A percentile compares a stretch with the other conserved stretches of the same genome.
Conservation (phyloP, 2,329 filamentous ascomycete genomes). For the Fusarium oligoseptatum region DNA sequence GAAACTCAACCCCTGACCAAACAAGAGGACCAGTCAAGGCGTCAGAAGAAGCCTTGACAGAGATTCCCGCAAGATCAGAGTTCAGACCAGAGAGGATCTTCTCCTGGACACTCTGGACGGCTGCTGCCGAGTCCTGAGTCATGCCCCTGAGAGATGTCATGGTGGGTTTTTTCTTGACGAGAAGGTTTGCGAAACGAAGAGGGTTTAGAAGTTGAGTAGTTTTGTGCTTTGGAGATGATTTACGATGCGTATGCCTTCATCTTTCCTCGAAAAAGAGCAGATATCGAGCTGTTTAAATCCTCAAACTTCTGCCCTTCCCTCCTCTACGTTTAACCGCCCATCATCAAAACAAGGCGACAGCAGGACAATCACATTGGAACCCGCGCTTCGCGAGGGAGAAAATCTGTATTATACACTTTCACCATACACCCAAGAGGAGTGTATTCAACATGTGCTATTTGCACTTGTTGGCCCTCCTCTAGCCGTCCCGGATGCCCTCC, state of each 20-base stretch:
- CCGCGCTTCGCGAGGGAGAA: slow-evolving; percentile 9
- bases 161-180: neutral
- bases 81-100: slow-evolving; percentile 19
- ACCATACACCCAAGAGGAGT: slow-evolving; percentile 7
- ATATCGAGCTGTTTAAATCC: slow-evolving; percentile 23
- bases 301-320: slow-evolving; percentile 10
- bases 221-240: neutral
- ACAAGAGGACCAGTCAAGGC: slow-evolving; percentile 39
- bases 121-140: slow-evolving; percentile 20
- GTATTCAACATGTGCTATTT: neutral
- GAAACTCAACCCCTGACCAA: slow-evolving; percentile 44
- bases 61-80: slow-evolving; percentile 22
- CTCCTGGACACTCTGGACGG: slow-evolving; percentile 8
- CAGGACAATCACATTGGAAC: slow-evolving; percentile 15
- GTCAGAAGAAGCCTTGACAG: slow-evolving; percentile 16
- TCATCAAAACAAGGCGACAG: slow-evolving; percentile 3
- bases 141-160: slow-evolving; percentile 25
- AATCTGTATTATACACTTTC: neutral
- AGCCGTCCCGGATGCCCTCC: slow-evolving; percentile 23
- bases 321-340: slow-evolving; percentile 3
- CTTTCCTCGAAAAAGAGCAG: slow-evolving; percentile 2
- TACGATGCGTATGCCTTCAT: slow-evolving; percentile 3
- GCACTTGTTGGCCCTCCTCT: neutral
- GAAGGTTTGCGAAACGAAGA: slow-evolving; percentile 5
- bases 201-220: neutral